Evolutionary conservation across 2,329 filamentous ascomycete genomes (phyloP).

Genomic region (Malbranchea cinnamomea): DNA sequence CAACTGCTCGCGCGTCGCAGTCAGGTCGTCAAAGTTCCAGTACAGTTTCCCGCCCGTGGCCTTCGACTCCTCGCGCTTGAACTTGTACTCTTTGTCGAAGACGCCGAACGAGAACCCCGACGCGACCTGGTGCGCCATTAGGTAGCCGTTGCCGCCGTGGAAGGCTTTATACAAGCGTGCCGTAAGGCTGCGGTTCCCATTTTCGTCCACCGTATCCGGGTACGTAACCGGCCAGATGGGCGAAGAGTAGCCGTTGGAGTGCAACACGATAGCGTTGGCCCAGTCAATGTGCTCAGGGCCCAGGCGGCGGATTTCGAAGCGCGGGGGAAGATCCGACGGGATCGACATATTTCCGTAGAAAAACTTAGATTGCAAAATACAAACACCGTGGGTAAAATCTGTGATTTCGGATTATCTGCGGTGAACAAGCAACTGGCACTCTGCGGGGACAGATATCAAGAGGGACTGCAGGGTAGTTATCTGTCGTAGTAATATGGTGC

Average conservation of each 20-base stretch:
- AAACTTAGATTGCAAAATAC: too few relatives aligned
- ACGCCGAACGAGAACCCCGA: constrained; percentile 23
- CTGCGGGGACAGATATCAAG: too few relatives aligned
- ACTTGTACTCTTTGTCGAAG: constrained; percentile 25
- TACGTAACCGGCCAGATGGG: constrained; percentile 10
- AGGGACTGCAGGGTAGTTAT: too few relatives aligned
- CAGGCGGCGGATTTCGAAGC: constrained; percentile 10
- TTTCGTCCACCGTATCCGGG: constrained; percentile 7
- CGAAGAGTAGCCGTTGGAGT: constrained; percentile 12
- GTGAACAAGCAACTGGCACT: too few relatives aligned
- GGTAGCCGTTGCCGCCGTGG: constrained; percentile 17
- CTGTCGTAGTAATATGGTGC: too few relatives aligned
- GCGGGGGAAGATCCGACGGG: constrained; percentile 4
- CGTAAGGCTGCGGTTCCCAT: too few relatives aligned
- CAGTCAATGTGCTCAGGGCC: constrained; percentile 7
- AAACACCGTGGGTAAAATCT: too few relatives aligned
- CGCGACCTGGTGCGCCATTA: constrained; percentile 20
- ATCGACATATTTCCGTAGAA: too few relatives aligned
- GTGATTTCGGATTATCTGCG: too few relatives aligned
- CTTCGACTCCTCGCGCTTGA: constrained; percentile 18
- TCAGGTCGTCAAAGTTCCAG: constrained; percentile 9
- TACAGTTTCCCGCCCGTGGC: constrained; percentile 11
- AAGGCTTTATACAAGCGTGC: too few relatives aligned
- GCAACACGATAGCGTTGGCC: constrained; percentile 8
- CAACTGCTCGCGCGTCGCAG: constrained; percentile 7